Evolutionary conservation across 805 yeast species (phyloP), one percentile per base, ranked within the genome.

Genomic region (Yamadazyma akitaensis): DNA sequence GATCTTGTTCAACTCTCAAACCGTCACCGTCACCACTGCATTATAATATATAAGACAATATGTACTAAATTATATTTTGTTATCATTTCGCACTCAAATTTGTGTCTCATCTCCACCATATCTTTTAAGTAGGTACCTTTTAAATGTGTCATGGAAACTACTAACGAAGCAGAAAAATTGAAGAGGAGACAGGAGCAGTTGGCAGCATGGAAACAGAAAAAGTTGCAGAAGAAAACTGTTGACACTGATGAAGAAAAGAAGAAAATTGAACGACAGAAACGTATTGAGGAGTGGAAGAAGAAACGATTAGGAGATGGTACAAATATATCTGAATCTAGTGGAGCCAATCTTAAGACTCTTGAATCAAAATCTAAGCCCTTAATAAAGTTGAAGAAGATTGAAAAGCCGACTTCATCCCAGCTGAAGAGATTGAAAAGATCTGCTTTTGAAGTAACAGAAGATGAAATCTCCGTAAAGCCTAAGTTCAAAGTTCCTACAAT

Each of bases 1-100:
- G 1, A 61, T 94, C 61, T 65, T 94, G 51, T 76, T 94, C 45
- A 92, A 94, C 59, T 88, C 97, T 0, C 96, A 89, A 68, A 85
- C 96, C 0, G 90, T 94, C 75, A 94, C 99, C 0, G 99, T 92
- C 2, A 92, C 99, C 0, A 91, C 97, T 5, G 94, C 96, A 30
- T 70, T 92, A 51, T 91, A 46, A 45, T 13, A 21, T 19, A 16
- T n/a, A 33, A 13, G 26, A 16, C 17, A 32, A 26, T 28, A 13
- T 10, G 14, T 14, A 33, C 17, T 25, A 21, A 7, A 9, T 33
- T 14, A 33, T 12, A 8, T 30, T 5, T 13, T n/a, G 14, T 13
- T 13, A 33, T 14, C 19, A 16, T 16, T 33, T 24, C 30, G 31
- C 37, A 21, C 37, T 25, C 18, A n/a, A 34, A 19, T 34, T 39